phyloP scores from a whole-genome alignment of 768 basidiomycete species.

The Trametes elegans region DNA sequence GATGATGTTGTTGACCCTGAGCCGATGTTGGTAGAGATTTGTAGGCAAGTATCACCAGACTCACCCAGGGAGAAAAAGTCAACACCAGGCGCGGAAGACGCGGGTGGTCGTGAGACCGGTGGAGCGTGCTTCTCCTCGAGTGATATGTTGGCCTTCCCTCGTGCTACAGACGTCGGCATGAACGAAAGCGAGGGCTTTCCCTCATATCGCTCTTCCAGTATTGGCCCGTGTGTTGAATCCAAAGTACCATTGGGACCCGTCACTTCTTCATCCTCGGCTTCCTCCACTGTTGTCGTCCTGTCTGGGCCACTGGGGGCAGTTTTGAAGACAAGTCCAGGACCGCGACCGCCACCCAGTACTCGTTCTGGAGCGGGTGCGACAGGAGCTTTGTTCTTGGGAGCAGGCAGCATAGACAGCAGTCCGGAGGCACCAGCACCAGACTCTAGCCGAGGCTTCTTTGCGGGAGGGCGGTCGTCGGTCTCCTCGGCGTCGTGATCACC shows the following conservation, averaged over 20 bases:
- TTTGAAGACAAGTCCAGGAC: constrained; percentile 62
- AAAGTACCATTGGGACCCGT: neutral
- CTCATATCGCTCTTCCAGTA: constrained; percentile 18
- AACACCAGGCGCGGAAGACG: constrained; percentile 36
- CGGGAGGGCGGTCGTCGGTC: constrained; percentile 40
- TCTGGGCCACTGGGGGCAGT: constrained; percentile 25
- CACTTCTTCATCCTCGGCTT: constrained; percentile 24
- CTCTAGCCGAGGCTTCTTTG: constrained; percentile 57
- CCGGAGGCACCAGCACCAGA: constrained; percentile 59
- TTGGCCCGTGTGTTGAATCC: constrained; percentile 7
- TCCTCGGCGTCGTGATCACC: constrained; percentile 40
- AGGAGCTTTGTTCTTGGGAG: constrained; percentile 58
- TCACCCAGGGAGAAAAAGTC: constrained; percentile 73
- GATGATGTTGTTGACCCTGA: constrained; percentile 30
- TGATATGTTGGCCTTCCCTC: constrained; percentile 52
- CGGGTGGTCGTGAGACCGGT: constrained; percentile 10
- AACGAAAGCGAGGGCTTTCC: constrained; percentile 43
- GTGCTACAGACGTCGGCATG: constrained; percentile 56
- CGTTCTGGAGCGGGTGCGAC: constrained; percentile 44
- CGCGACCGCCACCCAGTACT: constrained; percentile 62
- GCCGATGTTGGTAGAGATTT: neutral
- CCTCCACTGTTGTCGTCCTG: constrained; percentile 29
- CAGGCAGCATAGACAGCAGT: constrained; percentile 70
- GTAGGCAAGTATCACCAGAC: constrained; percentile 15
- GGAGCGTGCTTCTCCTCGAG: constrained; percentile 29